Base-by-base conservation (phyloP, 1,284 basidiomycete species). In the Microbotryum lychnidis-dioicae region DNA sequence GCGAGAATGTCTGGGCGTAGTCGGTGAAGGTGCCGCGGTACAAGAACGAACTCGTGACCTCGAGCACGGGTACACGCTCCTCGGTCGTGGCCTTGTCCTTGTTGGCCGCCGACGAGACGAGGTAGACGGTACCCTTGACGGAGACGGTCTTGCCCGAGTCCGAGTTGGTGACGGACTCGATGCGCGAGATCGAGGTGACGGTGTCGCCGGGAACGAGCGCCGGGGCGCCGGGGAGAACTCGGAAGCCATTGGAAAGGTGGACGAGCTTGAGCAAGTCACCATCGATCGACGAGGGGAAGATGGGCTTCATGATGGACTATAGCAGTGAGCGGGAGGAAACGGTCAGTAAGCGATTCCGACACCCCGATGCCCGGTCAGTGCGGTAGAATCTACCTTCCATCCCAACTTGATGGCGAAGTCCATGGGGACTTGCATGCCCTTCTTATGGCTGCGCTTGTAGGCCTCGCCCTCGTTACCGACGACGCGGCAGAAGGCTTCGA, bases 361-460 rank as follows among this genome's bases (percentile, higher is more conserved):
- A 31, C 7, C 7, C 31, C 31, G 31, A 31, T 10, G 31, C 31
- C 31, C 31, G 31, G 31, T 57, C 55, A 50, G 31, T n/a, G 50
- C 23, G 16, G 18, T 14, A 47, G 9, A 52, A 77, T 84, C 68
- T 73, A 89, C 89, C 84, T 91, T 85, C 93, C 94, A 97, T 50
- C 93, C 92, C 54, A 92, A 87, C 62, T 97, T 93, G 73, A 98
- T 98, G 59, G 92, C 91, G 73, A 96, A 97, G 79, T 98, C 96
- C 91, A 98, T 96, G 0, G 94, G 94, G 44, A 90, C 56, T 56
- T 66, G 60, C 67, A 68, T 64, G 58, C 64, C 83, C 37, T 78
- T 80, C 52, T 84, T 81, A 59, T 80, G 84, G 57, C 89, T 83
- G 29, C 82, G 80, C 81, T 92, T 90, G 83, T 94, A 98, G 8